These are phyloP conservation scores for Paraphaeosphaeria sporulosa DNA, from an alignment of 2,329 filamentous ascomycete genomes.

Conservation along the genomic window DNA sequence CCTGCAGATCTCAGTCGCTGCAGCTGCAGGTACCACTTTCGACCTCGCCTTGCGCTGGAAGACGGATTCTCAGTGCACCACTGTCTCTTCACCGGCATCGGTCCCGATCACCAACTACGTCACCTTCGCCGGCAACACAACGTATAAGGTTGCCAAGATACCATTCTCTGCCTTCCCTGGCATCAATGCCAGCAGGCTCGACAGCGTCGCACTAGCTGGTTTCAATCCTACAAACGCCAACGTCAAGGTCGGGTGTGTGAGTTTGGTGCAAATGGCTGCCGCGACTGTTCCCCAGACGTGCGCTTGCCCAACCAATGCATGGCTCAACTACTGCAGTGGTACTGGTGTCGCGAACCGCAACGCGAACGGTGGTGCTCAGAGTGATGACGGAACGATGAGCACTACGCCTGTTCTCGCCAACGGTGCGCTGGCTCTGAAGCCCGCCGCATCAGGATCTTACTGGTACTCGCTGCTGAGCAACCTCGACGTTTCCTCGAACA, in stretches of 20 bases:
- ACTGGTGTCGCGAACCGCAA: slow-evolving; percentile 13
- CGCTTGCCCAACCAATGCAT: slow-evolving; percentile 14
- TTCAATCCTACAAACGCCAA: slow-evolving; percentile 12
- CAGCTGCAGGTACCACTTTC: slow-evolving; percentile 14
- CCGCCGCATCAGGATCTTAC: slow-evolving; percentile 14
- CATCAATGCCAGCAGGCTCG: slow-evolving; percentile 15
- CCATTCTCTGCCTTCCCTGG: slow-evolving; percentile 18
- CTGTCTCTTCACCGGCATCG: slow-evolving; percentile 7
- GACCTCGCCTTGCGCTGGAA: slow-evolving; percentile 14
- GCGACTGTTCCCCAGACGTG: slow-evolving; percentile 7
- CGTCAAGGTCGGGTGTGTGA: slow-evolving; percentile 17
- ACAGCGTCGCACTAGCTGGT: slow-evolving; percentile 13
- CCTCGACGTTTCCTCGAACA: slow-evolving; percentile 10
- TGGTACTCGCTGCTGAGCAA: slow-evolving; percentile 19
- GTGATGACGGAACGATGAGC: slow-evolving; percentile 19
- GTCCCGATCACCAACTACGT: slow-evolving; percentile 18
- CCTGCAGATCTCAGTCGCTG: slow-evolving; percentile 15
- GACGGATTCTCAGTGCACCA: slow-evolving; percentile 12
- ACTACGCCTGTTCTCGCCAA: slow-evolving; percentile 8
- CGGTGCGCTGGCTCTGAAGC: slow-evolving; percentile 13
- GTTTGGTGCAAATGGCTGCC: slow-evolving; percentile 4
- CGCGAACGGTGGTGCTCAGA: slow-evolving; percentile 13
- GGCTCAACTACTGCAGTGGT: slow-evolving; percentile 21
- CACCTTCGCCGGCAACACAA: slow-evolving; percentile 9
- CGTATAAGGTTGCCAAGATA: slow-evolving; percentile 16